Base-by-base conservation (phyloP, 108 stramenopile species). In the Nitzschia inconspicua region DNA sequence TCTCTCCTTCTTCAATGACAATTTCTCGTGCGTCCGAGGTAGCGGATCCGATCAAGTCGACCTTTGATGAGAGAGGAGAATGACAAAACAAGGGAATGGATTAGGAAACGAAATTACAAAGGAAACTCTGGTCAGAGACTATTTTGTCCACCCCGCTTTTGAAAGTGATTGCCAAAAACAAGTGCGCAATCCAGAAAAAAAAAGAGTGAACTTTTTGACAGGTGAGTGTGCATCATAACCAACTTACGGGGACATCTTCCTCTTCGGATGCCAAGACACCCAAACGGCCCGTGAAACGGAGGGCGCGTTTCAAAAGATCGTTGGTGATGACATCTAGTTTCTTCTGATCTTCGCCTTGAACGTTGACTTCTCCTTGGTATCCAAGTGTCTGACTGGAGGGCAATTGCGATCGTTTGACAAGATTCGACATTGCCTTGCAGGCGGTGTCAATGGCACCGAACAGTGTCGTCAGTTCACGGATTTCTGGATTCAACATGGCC, bases 311-410 rank as follows among this genome's bases (percentile, higher is more conserved):
- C 40, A 99, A 69, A 14, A 97, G 86, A 27, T 96, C 94, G 67
- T 97, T 96, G 18, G 97, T 93, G 47, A 99, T 84, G 40, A 96
- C 82, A 88, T 99, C 98, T 2, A 99, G 85, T 62, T 91, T 91
- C 77, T 86, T 81, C 32, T 91, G 84, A 60, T 93, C 86, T 59
- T 91, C 89, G 14, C 89, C 89, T 65, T 91, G 89, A 6, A 91
- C 63, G 71, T 91, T 91, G 56, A 93, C 72, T 37, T 72, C 72
- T 13, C 90, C 86, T 72, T 82, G 73, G 44, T 74, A 78, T 72
- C 85, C 79, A 28, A 83, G 64, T 24, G 87, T 91, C 29, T 82
- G 68, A 46, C 80, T 79, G 50, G 80, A 73, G 13, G 85, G 77
- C 19, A 83, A 63, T 46, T 83, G 82, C 11, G 82, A 83, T 56